Conservation (phyloP, 208 protist species). For the Porcisia deanei region DNA sequence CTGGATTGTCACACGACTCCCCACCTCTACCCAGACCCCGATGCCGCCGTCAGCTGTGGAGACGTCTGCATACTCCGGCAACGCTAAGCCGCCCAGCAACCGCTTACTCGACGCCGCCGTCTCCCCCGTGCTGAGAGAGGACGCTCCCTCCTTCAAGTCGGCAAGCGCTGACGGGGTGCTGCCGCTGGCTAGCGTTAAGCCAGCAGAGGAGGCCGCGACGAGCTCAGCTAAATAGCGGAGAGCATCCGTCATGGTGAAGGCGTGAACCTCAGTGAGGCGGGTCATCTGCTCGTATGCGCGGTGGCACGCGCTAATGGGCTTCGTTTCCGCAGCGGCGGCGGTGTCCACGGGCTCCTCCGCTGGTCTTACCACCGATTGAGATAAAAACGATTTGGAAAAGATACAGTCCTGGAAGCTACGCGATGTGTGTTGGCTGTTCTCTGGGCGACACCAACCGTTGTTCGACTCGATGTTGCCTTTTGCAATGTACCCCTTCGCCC, state of each 20-base stretch:
- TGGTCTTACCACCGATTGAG: neutral
- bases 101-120: neutral
- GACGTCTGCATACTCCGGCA: slow-evolving; percentile 52
- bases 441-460: slow-evolving; percentile 70
- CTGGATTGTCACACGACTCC: slow-evolving; percentile 54
- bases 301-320: neutral
- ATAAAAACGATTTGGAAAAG: slow-evolving; percentile 29
- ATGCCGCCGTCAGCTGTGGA: slow-evolving; percentile 77
- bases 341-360: slow-evolving; percentile 8
- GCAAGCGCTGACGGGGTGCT: slow-evolving; percentile 32
- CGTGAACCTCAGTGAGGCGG: slow-evolving; percentile 44
- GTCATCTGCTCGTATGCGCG: slow-evolving; percentile 60
- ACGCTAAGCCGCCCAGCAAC: slow-evolving; percentile 34
- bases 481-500: slow-evolving; percentile 63
- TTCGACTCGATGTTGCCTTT: slow-evolving; percentile 51
- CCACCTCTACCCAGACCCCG: slow-evolving; percentile 74
- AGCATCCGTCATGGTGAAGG: slow-evolving; percentile 46
- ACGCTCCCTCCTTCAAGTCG: neutral
- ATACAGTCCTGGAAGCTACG: slow-evolving; percentile 47
- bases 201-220: slow-evolving; percentile 48
- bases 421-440: slow-evolving; percentile 35
- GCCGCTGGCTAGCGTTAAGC: slow-evolving; percentile 53
- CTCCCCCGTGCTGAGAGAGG: neutral
- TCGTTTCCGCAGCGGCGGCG: neutral
- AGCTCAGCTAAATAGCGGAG: slow-evolving; percentile 59